Base-by-base conservation (phyloP, 345 rosid species). In the Salix koriyanagi region DNA sequence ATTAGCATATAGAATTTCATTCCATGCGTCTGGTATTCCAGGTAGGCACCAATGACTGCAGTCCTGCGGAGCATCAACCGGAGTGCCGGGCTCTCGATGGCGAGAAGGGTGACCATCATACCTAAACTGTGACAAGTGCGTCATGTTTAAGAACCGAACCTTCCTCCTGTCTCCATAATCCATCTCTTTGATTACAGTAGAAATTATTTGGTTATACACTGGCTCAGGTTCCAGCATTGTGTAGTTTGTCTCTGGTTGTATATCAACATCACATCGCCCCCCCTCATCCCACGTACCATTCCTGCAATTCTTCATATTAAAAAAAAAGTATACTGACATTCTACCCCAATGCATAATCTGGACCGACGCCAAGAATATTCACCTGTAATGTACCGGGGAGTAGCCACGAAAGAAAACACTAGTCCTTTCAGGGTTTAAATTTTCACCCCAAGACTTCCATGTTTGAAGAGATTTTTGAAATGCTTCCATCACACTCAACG, bases 21-120 rank as follows among this genome's bases (percentile, higher is more conserved):
- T 94, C 98, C 98, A 96, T 23, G 87, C 82, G 74, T 94, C 94
- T 13, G 98, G 97, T 60, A 96, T 83, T 11, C 97, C 98, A 2
- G 97, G 97, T 77, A 92, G 72, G 82, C 97, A 96, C 97, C 99
- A 96, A 70, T 92, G 97, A 86, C 98, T 91, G 86, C 97, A 92
- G 77, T 92, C 98, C 79, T 94, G 94, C 10, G 99, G 91, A 81
- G 94, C 94, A 75, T 82, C 80, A 60, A 72, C 69, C 2, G 85
- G 84, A 72, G 89, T 92, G 5, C 90, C 90, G 2, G 84, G 83
- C 83, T 89, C 94, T n/a, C 95, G 88, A 82, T 91, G 78, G 72
- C 75, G 83, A 44, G 98, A 91, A 32, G 98, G 98, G 74, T 96
- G 97, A 44, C 90, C 90, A 18, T 95, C 96, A 26, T 78, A 85